phyloP scores from a whole-genome alignment of 352 stramenopile species.

The Lagenidium giganteum region DNA sequence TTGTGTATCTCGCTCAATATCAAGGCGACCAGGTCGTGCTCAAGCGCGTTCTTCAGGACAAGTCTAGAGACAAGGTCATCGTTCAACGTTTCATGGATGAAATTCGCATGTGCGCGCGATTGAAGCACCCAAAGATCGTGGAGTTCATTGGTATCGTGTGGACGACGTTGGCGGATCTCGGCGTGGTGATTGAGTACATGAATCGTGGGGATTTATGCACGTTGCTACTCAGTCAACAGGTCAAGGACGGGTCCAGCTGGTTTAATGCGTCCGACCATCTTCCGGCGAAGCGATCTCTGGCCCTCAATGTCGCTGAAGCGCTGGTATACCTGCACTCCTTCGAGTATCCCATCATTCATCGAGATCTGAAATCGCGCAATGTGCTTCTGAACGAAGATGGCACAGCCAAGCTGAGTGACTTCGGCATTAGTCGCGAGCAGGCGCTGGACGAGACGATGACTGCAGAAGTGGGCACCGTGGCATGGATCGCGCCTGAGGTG shows the following conservation, averaged over 20 bases:
- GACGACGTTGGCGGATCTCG: constrained; percentile 23
- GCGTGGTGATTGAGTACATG: constrained; percentile 31
- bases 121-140: constrained; percentile 34
- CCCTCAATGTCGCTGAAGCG: constrained; percentile 13
- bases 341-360: constrained; percentile 16
- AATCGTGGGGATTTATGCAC: constrained; percentile 13
- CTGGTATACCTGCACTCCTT: constrained; percentile 27
- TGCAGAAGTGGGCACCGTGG: constrained; percentile 18
- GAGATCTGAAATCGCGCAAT: constrained; percentile 20
- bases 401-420: constrained; percentile 16
- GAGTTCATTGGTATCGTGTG: constrained; percentile 29
- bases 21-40: constrained; percentile 8
- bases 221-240: neutral
- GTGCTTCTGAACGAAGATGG: constrained; percentile 12
- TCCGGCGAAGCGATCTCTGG: constrained; percentile 9
- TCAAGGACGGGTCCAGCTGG: neutral
- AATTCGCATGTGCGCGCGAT: constrained; percentile 22
- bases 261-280: neutral
- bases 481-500: constrained; percentile 22
- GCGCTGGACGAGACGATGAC: constrained; percentile 19
- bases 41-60: constrained; percentile 16
- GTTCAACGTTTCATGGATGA: constrained; percentile 32
- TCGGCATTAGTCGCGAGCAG: constrained; percentile 11
- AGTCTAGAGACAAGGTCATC: constrained; percentile 12
- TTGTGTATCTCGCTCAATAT: constrained; percentile 7